Evolutionary conservation across 208 protist genomes (phyloP).

Genomic region (Sergeia podlipaevii): DNA sequence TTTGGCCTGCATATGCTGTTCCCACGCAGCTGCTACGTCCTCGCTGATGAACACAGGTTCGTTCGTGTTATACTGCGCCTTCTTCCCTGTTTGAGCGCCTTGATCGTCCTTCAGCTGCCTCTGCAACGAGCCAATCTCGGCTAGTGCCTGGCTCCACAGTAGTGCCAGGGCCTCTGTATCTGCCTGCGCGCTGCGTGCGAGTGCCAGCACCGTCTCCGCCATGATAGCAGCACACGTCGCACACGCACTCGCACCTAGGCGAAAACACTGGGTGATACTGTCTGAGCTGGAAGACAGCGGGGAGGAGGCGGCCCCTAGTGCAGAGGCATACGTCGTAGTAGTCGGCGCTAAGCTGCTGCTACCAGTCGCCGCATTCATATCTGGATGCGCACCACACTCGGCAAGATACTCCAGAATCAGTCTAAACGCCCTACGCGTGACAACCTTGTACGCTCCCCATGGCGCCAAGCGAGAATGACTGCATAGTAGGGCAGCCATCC

Average conservation of each 20-base stretch:
- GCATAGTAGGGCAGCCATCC: neutral
- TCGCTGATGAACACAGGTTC: constrained; percentile 48
- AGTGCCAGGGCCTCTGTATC: constrained; percentile 31
- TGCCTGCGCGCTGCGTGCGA: constrained; percentile 20
- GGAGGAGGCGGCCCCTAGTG: too few relatives aligned
- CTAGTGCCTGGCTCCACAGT: constrained; percentile 6
- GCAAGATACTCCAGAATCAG: constrained; percentile 4
- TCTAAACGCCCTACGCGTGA: neutral
- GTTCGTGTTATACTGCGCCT: neutral
- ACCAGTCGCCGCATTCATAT: neutral
- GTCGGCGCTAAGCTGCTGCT: neutral
- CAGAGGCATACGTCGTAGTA: neutral
- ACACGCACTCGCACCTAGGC: constrained; percentile 32
- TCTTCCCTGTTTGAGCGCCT: neutral
- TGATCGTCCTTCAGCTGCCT: neutral
- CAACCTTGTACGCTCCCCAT: neutral
- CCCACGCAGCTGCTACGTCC: constrained; percentile 43
- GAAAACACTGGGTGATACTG: constrained; percentile 1
- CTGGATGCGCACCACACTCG: neutral
- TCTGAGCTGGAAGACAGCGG: too few relatives aligned
- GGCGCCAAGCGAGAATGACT: neutral
- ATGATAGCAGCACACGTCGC: constrained; percentile 33
- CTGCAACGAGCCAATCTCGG: neutral
- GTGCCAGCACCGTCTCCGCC: constrained; percentile 24
- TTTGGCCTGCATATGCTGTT: constrained; percentile 22